Evolutionary conservation across 2,329 filamentous ascomycete genomes (phyloP), one percentile per base, ranked within the genome.

Genomic region (Bipolaris zeicola): DNA sequence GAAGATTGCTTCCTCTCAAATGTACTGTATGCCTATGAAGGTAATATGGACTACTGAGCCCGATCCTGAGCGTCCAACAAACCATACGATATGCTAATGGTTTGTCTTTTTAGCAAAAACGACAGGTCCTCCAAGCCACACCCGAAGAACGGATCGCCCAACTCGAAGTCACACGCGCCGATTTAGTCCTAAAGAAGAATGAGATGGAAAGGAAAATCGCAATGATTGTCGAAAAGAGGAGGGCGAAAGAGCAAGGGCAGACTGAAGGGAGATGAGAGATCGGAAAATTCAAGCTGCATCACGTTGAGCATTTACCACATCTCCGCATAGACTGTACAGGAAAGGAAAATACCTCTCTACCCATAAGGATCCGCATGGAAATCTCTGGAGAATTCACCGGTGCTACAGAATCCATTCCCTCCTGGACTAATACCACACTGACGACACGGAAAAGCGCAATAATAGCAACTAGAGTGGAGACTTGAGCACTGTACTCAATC

Each of bases 141-240:
- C 77, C 82, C 0, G 79, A 82, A 41, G 84, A 87, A 50, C 80
- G 79, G 64, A 83, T 87, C 22, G 75, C 78, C n/a, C 77, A 81
- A 46, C 78, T 88, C 18, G 80, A 85, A 62, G 68, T 72, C 44
- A 77, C 79, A 50, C 80, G 82, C 42, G 75, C 78, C n/a, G 78
- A 79, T 33, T 71, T 88, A 13, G 68, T 82, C 2, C 67, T 72
- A 6, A 84, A 83, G 67, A 83, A 78, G 69, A 76, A 77, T 6
- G 81, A 81, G 46, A 67, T 88, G 49, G 82, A 87, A 68, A 79
- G 73, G 61, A 87, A 88, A 68, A 81, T 88, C 50, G 76, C 62
- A 5, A 55, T 48, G 13, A 65, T 73, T 18, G 43, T 55, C 6
- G 66, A 69, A 28, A 65, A 61, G 16, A 54, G 50, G 46, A 58